Conservation (phyloP, 1,284 basidiomycete genomes). For the Puccinia hordei region DNA sequence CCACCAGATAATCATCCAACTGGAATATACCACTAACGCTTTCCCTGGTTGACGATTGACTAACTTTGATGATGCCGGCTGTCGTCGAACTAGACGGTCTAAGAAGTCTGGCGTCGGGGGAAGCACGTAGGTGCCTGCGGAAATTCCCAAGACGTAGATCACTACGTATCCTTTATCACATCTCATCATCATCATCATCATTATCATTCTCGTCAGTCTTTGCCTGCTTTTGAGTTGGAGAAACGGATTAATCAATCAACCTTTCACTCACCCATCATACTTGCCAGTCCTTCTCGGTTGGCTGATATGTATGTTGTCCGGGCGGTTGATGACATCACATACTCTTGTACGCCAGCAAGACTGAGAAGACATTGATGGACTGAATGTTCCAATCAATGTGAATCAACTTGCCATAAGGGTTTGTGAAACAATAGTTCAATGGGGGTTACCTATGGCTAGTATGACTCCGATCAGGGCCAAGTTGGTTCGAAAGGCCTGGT, state of each 20-base stretch:
- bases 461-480: constrained; percentile 70
- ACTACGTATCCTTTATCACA: constrained; percentile 74
- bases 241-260: no score
- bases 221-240: no score
- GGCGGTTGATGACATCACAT: constrained; percentile 67
- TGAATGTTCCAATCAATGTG: no score
- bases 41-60: constrained; percentile 62
- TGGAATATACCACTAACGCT: constrained; percentile 73
- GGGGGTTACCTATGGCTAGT: constrained; percentile 70
- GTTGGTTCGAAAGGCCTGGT: constrained; percentile 63
- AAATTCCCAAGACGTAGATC: constrained; percentile 82
- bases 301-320: constrained; percentile 70
- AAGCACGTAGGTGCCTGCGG: constrained; percentile 76
- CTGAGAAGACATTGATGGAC: constrained; percentile 73
- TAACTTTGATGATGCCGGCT: constrained; percentile 33
- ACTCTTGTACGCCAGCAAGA: constrained; percentile 66
- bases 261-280: constrained; percentile 71
- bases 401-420: no score
- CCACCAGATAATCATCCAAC: constrained; percentile 81
- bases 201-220: background rate
- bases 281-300: constrained; percentile 90
- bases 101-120: constrained; percentile 74
- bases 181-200: background rate
- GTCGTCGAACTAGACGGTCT: constrained; percentile 52
- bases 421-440: no score